Evolutionary conservation across 495 filamentous ascomycete species (phyloP).

Genomic region (Podospora bellae-mahoneyi): DNA sequence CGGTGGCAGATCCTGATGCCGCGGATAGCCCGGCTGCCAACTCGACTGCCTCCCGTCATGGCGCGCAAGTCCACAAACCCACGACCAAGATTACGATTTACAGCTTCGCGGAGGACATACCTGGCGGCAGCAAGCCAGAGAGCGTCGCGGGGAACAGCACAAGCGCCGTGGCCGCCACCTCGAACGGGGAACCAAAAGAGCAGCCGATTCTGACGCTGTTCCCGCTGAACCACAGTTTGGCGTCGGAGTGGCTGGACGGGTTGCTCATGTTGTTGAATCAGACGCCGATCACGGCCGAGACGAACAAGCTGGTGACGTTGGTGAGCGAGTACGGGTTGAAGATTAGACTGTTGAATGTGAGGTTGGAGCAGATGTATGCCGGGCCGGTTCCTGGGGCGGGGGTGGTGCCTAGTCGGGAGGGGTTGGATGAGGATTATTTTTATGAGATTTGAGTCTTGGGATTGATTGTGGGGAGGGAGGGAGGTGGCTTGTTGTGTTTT

Average conservation of each 20-base stretch:
- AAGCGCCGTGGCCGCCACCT: constrained; percentile 28
- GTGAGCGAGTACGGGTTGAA: constrained; percentile 88
- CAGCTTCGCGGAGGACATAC: constrained; percentile 52
- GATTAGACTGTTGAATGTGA: constrained; percentile 88
- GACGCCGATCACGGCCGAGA: constrained; percentile 94
- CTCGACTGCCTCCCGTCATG: constrained; percentile 30
- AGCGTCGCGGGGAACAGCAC: background rate
- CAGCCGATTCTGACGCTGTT: constrained; percentile 73
- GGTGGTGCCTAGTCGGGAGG: constrained; percentile 58
- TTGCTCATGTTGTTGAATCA: constrained; percentile 93
- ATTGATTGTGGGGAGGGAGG: background rate
- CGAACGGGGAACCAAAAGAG: constrained; percentile 40
- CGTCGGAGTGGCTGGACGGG: constrained; percentile 96
- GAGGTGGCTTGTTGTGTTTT: background rate
- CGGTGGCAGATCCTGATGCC: constrained; percentile 33
- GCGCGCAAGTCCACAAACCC: constrained; percentile 35
- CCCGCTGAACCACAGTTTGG: constrained; percentile 74
- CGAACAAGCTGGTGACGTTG: constrained; percentile 78
- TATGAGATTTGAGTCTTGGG: constrained; percentile 53
- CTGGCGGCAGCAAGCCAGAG: background rate
- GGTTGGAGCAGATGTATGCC: constrained; percentile 70
- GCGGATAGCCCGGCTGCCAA: constrained; percentile 35
- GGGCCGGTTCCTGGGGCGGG: constrained; percentile 50
- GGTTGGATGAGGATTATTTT: constrained; percentile 65
- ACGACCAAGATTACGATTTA: constrained; percentile 90